Evolutionary conservation across 768 basidiomycete genomes (phyloP), one percentile per base, ranked within the genome.

Genomic region (Gelatoporia subvermispora): DNA sequence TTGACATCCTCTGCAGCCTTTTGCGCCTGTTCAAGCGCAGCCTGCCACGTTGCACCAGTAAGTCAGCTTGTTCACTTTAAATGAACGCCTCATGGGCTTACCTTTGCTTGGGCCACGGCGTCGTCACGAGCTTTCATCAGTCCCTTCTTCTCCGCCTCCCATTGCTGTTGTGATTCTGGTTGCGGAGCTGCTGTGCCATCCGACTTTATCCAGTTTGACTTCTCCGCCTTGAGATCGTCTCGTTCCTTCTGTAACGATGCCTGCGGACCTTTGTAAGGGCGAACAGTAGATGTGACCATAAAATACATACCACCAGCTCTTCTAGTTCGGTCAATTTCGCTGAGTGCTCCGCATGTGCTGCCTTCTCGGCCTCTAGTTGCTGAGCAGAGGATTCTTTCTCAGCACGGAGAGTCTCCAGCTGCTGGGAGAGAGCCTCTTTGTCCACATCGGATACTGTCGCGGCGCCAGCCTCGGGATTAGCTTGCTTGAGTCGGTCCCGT

Each of bases 71-170:
- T n/a, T n/a, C 23, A 13, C 13, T 10, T 13, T 16, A 7, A 45
- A 20, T 2, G 10, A 23, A 4, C 8, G 5, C 2, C 28, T 20
- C 3, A 5, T 35, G n/a, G 18, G 39, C 63, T 21, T 61, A 84
- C 88, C 69, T 80, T 79, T n/a, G 76, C 65, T 45, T 79, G 77
- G 10, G 76, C 68, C 5, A 77, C 50, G 2, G 82, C 81, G n/a
- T 83, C 79, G 49, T 76, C 83, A 7, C 81, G 79, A 22, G 73
- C 71, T 54, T 79, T 78, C 31, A 72, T 47, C 1, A 90, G 68
- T 45, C 78, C 75, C 0, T 66, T 71, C 55, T 81, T 87, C 60
- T 88, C 84, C 1, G 69, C 58, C 48, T 86, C 83, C 77, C 79
- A 79, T 16, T 65, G 63, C 13, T 56, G 51, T 45, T 69, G 73